A percentile compares a stretch with the other conserved stretches of the same genome.
phyloP scores from a whole-genome alignment of 2,329 filamentous ascomycete species.

The Aspergillus floridensis region DNA sequence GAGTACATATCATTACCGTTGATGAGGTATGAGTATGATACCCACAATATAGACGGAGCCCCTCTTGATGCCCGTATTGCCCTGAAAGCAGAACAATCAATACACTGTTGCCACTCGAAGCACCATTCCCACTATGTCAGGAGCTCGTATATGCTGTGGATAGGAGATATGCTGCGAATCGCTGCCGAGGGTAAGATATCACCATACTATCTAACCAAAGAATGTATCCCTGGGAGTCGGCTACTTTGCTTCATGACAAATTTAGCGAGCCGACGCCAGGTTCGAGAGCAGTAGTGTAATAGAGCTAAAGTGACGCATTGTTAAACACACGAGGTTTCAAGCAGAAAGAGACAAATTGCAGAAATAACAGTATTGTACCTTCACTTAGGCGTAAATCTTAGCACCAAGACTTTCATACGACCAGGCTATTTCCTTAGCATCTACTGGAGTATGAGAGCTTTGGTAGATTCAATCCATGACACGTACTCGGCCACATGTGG shows the following conservation, averaged over 20 bases:
- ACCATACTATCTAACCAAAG: background rate
- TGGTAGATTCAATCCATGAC: background rate
- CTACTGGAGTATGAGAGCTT: background rate
- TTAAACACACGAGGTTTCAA: background rate
- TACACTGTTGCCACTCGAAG: too few species aligned
- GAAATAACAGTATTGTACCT: background rate
- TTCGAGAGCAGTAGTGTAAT: background rate
- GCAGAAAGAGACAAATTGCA: background rate
- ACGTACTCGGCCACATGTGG: background rate
- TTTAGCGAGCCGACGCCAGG: background rate
- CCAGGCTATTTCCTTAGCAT: constrained; percentile 1
- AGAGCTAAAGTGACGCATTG: background rate
- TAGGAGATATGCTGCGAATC: too few species aligned
- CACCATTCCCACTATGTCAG: too few species aligned
- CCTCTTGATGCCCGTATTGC: too few species aligned
- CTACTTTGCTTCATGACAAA: background rate
- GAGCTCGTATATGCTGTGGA: too few species aligned
- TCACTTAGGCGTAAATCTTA: background rate
- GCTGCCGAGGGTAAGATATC: background rate
- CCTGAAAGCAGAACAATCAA: too few species aligned
- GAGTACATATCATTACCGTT: too few species aligned
- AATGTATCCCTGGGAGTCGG: background rate
- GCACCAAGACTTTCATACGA: background rate
- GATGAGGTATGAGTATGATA: too few species aligned
- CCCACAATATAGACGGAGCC: too few species aligned